Percentiles rank a stretch among this genome's conserved stretches.
Conservation (phyloP, 257 asterid genomes). For the Solanum stenotomum region DNA sequence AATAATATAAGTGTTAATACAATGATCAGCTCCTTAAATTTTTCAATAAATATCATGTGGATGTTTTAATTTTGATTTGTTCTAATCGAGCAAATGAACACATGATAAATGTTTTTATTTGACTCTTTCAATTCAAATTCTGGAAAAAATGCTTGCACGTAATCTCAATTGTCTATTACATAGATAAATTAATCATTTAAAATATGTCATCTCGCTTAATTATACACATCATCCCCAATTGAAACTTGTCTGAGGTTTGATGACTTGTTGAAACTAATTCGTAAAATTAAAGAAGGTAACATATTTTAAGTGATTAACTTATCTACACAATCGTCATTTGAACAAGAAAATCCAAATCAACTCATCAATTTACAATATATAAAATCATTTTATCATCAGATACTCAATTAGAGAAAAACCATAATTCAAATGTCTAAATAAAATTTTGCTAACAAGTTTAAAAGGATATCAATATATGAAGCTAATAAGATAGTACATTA, state of each 20-base stretch:
- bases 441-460: too few relatives aligned
- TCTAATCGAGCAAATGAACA: not conserved
- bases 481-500: too few relatives aligned
- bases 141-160: accelerated
- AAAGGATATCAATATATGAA: not conserved
- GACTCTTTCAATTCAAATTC: not conserved
- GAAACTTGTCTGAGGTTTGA: not conserved
- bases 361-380: not conserved
- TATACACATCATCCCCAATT: not conserved
- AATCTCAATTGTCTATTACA: not conserved
- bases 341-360: not conserved
- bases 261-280: not conserved
- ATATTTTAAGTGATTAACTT: not conserved
- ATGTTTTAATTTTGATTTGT: not conserved
- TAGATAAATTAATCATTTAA: not conserved
- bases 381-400: not conserved
- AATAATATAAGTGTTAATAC: not conserved
- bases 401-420: not conserved
- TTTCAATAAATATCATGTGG: not conserved
- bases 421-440: not conserved
- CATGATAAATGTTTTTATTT: not conserved
- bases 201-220: not conserved
- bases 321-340: not conserved
- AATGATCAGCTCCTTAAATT: not conserved
- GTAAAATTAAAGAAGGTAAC: not conserved